These are phyloP conservation scores for Clitopilus passeckerianus DNA, from an alignment of 768 basidiomycete species.

Conservation along the genomic window DNA sequence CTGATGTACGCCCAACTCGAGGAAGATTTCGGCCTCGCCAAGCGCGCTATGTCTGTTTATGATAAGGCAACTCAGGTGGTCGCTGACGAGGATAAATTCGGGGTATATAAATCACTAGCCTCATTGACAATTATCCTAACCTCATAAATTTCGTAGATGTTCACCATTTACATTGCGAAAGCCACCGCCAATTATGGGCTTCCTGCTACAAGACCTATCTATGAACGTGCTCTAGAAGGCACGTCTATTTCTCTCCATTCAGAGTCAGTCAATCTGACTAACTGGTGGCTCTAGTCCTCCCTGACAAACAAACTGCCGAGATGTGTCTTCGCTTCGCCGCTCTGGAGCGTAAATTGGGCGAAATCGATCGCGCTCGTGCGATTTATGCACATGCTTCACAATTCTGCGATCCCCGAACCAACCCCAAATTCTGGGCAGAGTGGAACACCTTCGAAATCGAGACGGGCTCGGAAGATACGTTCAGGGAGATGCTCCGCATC, in stretches of 20 bases:
- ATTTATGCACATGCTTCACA: conserved; percentile 98
- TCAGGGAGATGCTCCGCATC: conserved; percentile 92
- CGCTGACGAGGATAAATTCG: conserved; percentile 88
- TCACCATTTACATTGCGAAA: conserved; percentile 95
- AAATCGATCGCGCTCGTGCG: conserved; percentile 95
- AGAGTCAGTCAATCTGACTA: not conserved
- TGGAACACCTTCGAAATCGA: conserved; percentile 99
- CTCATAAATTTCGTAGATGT: conserved; percentile 58
- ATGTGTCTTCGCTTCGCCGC: conserved; percentile 97
- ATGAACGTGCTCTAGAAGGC: conserved; percentile 89
- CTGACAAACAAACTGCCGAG: conserved; percentile 91
- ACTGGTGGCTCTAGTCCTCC: conserved; percentile 46
- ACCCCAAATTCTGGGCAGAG: conserved; percentile 91
- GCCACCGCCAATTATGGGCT: conserved; percentile 94
- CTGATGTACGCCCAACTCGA: conserved; percentile 95
- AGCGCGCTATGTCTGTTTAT: conserved; percentile 93
- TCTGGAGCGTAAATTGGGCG: conserved; percentile 95
- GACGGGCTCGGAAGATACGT: conserved; percentile 97
- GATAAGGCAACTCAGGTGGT: conserved; percentile 89
- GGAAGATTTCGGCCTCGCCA: conserved; percentile 92
- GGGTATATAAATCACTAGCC: conserved; percentile 45
- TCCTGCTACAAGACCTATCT: conserved; percentile 93
- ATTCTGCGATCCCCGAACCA: conserved; percentile 94
- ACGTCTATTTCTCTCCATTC: not conserved
- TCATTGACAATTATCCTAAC: not conserved